Percentiles rank a stretch among this genome's conserved stretches.
These are phyloP conservation scores for Amanita pallidorosea DNA, from an alignment of 768 basidiomycete species.

Conservation along the genomic window DNA sequence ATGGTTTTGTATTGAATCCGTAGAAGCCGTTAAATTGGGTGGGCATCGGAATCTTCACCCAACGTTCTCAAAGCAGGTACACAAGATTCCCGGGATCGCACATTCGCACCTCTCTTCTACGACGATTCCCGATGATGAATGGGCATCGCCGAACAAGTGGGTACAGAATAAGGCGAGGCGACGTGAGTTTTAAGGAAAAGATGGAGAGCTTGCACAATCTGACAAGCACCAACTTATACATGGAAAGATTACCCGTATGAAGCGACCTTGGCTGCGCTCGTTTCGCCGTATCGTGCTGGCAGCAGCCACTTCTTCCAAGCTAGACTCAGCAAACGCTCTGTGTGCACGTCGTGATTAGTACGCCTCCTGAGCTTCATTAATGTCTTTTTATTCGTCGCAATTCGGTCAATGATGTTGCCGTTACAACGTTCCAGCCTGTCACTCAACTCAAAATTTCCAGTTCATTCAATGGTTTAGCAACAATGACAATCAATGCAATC, in stretches of 20 bases:
- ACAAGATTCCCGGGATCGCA: slow-evolving; percentile 72
- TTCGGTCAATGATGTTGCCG: too few relatives aligned
- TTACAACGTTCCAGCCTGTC: too few relatives aligned
- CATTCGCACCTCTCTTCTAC: slow-evolving; percentile 33
- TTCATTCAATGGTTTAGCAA: too few relatives aligned
- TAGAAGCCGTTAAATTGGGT: slow-evolving; percentile 63
- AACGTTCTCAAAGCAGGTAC: slow-evolving; percentile 77
- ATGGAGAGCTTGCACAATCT: slow-evolving; percentile 68
- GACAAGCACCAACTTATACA: slow-evolving; percentile 67
- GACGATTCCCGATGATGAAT: slow-evolving; percentile 3
- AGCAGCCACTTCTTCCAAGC: slow-evolving; percentile 77
- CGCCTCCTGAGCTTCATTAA: too few relatives aligned
- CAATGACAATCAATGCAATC: too few relatives aligned
- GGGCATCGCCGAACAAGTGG: slow-evolving; percentile 9
- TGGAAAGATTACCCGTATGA: slow-evolving; percentile 75
- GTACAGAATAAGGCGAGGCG: slow-evolving; percentile 13
- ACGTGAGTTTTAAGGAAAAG: slow-evolving; percentile 55
- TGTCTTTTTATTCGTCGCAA: too few relatives aligned
- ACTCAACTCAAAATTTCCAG: too few relatives aligned
- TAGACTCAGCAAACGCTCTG: slow-evolving; percentile 59
- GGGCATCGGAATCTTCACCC: slow-evolving; percentile 74
- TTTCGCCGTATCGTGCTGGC: slow-evolving; percentile 61
- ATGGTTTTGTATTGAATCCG: slow-evolving; percentile 62
- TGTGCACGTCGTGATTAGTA: too few relatives aligned
- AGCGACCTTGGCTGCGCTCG: slow-evolving; percentile 52